phyloP scores from a whole-genome alignment of 306 rosid species.

The Glycyrrhiza uralensis region DNA sequence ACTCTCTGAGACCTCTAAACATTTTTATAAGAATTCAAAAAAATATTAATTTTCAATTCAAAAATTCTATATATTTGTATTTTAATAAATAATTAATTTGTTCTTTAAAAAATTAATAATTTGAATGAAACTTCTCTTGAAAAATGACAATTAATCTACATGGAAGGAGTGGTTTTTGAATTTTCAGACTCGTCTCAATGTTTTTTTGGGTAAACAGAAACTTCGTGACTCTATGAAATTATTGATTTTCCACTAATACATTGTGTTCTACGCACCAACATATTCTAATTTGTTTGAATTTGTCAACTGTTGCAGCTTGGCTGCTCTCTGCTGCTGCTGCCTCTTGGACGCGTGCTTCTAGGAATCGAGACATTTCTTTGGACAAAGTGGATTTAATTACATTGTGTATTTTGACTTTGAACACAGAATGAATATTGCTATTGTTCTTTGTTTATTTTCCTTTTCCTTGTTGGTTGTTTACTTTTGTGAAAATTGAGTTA shows the following conservation, averaged over 20 bases:
- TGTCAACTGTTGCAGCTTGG: constrained; percentile 59
- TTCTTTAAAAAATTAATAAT: no score
- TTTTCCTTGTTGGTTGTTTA: constrained; percentile 10
- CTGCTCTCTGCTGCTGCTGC: constrained; percentile 97
- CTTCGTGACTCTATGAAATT: not conserved
- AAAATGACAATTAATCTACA: not conserved
- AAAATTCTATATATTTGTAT: no score
- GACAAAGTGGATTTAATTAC: constrained; percentile 23
- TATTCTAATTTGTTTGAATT: not conserved
- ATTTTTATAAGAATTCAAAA: no score
- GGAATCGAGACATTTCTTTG: constrained; percentile 11
- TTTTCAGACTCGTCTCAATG: not conserved
- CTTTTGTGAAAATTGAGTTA: not conserved
- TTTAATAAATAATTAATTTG: no score
- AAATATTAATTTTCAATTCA: no score
- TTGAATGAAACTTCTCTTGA: no score
- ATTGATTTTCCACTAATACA: not conserved
- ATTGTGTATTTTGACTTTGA: constrained; percentile 7
- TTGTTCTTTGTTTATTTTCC: not conserved
- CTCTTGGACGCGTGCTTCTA: constrained; percentile 90
- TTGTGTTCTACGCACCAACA: not conserved
- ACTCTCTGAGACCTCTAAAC: no score
- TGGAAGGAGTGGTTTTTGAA: not conserved
- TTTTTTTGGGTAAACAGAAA: not conserved
- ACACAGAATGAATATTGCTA: not conserved